phyloP scores from a whole-genome alignment of 2,329 filamentous ascomycete genomes.

The Calonectria pseudoturangicola region DNA sequence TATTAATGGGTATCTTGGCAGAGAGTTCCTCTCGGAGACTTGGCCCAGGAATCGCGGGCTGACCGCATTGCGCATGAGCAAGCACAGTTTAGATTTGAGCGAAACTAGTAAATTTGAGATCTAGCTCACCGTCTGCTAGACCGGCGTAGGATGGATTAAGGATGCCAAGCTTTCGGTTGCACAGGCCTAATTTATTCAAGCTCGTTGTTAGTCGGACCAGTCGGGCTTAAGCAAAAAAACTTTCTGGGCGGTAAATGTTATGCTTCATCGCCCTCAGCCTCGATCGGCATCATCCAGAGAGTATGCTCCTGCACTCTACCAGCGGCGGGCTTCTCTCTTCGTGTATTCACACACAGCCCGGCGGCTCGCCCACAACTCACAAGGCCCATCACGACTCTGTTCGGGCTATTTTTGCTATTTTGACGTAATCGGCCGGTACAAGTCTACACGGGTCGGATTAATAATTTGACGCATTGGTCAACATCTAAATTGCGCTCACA shows the following conservation, averaged over 20 bases:
- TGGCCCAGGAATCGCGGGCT: neutral
- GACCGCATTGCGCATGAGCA: neutral
- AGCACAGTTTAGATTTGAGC: neutral
- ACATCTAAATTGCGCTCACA: constrained; percentile 11
- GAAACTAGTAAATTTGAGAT: neutral
- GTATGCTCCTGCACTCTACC: too few relatives aligned
- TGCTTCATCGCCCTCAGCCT: neutral
- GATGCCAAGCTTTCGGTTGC: constrained; percentile 21
- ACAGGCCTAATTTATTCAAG: constrained; percentile 1
- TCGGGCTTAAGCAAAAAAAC: constrained; percentile 14
- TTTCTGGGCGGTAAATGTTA: neutral
- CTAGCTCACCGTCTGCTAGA: neutral
- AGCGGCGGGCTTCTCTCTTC: too few relatives aligned
- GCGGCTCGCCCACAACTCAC: neutral
- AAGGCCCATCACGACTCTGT: neutral
- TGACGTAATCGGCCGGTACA: constrained; percentile 18
- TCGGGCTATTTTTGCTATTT: neutral
- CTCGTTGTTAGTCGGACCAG: constrained; percentile 22
- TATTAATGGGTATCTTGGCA: neutral
- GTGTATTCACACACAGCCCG: too few relatives aligned
- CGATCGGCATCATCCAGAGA: neutral
- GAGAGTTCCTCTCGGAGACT: neutral
- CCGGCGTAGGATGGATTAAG: neutral
- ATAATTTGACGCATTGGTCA: constrained; percentile 22
- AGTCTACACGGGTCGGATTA: constrained; percentile 16